Base-by-base conservation (phyloP, 2,329 filamentous ascomycete genomes). In the Hypoxylon sp. region DNA sequence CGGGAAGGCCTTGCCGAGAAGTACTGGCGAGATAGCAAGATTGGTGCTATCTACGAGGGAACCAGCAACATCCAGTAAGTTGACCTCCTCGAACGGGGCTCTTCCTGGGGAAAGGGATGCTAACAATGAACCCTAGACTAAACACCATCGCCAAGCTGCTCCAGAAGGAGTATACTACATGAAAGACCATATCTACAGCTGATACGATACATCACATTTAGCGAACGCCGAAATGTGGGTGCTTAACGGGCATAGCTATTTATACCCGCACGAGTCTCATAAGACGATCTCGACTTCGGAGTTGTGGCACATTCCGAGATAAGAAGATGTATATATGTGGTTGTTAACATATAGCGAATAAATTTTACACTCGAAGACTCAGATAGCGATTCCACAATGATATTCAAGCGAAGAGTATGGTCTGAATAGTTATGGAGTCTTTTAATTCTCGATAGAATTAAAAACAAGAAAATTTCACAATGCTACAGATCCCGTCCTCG, bases 1-100 rank as follows among this genome's bases (percentile, higher is more conserved):
- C 85, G 96, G 45, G 96, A 99, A 79, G 96, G 96, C 0, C 89
- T 97, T 62, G 96, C 96, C 0, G 96, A 99, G 88, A 99, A 99
- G 88, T 97, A 91, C 83, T 99, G 91, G 86, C 86, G 96, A 48
- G 96, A 99, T 79, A 96, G 92, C 85, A 99, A 98, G 90, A 99
- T 99, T 75, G 96, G 96, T 8, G 93, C 93, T 70, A 98, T 97
- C 72, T 97, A 97, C 78, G 95, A 97, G 83, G 96, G 96, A 30
- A 94, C 92, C 58, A 93, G 90, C 80, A 91, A 91, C 77, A 91
- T 91, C 61, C 88, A 91, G 85, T 87, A 78, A 80, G 85, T 79
- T n/a, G 4, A 45, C n/a, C 5, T 48, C 4, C 14, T 5, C 30
- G 1, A 1, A 12, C 18, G 20, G 8, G n/a, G 60, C 45, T 14